Conservation (phyloP, 225 moss, liverwort and hornwort species). For the Polytrichum commune region DNA sequence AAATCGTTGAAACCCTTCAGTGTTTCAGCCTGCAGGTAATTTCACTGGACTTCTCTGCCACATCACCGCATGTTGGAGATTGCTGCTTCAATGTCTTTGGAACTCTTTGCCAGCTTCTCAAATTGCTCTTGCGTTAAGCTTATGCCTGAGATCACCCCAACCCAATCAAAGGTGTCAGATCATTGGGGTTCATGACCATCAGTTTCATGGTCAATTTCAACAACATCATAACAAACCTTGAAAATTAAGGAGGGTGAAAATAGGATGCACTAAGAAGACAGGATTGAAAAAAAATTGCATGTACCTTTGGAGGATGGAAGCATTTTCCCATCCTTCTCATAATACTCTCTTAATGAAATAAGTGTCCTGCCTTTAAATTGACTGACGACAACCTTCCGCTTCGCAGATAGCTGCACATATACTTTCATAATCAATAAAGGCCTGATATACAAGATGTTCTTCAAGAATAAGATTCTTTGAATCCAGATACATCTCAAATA, state of each 20-base stretch:
- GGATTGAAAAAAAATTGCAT: constrained; percentile 2
- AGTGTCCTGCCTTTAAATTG: constrained; percentile 53
- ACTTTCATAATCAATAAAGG: constrained; percentile 1
- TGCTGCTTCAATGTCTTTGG: constrained; percentile 46
- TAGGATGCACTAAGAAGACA: constrained; percentile 4
- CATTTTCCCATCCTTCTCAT: constrained; percentile 75
- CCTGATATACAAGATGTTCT: neutral
- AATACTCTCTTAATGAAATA: constrained; percentile 67
- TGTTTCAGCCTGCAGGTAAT: neutral
- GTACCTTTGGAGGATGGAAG: constrained; percentile 61
- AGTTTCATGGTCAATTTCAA: no score
- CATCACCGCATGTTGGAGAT: constrained; percentile 29
- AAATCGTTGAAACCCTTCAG: neutral
- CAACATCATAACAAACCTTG: constrained; percentile 1
- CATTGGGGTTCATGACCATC: no score
- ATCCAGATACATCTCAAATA: no score
- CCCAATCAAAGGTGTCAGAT: constrained; percentile 8
- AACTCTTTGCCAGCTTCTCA: constrained; percentile 43
- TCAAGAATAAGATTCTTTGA: no score
- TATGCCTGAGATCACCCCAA: constrained; percentile 50
- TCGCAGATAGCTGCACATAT: constrained; percentile 55
- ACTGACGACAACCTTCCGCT: constrained; percentile 57
- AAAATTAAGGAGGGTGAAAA: constrained; percentile 6
- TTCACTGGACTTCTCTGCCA: constrained; percentile 6
- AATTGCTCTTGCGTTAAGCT: constrained; percentile 74